Evolutionary conservation across 2,329 filamentous ascomycete genomes (phyloP).

Genomic region (Aspergillus costaricaensis): DNA sequence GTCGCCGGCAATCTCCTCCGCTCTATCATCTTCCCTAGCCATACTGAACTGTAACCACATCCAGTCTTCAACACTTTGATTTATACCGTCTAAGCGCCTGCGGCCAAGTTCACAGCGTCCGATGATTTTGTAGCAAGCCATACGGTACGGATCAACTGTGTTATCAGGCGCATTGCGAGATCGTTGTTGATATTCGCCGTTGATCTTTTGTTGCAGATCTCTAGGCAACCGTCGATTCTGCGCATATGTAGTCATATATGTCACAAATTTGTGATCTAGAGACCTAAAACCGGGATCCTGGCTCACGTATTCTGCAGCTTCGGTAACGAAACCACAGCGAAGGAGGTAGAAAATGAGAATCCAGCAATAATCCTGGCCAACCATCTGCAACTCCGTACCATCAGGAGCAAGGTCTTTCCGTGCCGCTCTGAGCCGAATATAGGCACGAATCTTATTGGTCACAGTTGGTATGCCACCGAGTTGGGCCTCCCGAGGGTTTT

Average conservation of each 20-base stretch:
- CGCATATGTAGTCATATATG: constrained; percentile 83
- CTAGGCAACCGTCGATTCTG: constrained; percentile 75
- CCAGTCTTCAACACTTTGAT: constrained; percentile 65
- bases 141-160: constrained; percentile 88
- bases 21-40: constrained; percentile 62
- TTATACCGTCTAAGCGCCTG: constrained; percentile 59
- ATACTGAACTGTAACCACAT: constrained; percentile 67
- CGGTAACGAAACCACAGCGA: constrained; percentile 77
- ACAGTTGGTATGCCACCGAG: constrained; percentile 86
- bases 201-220: constrained; percentile 82
- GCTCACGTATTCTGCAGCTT: constrained; percentile 84
- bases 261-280: constrained; percentile 85
- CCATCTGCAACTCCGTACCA: constrained; percentile 75
- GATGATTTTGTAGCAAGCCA: constrained; percentile 97
- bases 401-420: constrained; percentile 84
- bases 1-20: constrained; percentile 63
- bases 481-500: constrained; percentile 83
- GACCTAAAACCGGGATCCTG: constrained; percentile 80
- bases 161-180: constrained; percentile 81
- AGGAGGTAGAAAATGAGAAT: constrained; percentile 90
- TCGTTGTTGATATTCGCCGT: constrained; percentile 84
- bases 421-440: constrained; percentile 76
- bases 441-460: constrained; percentile 88
- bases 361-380: constrained; percentile 86
- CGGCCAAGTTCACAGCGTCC: constrained; percentile 69